Evolutionary conservation across 2,329 filamentous ascomycete genomes (phyloP), one percentile per base, ranked within the genome.

Genomic region (Pseudogymnoascus sp.): DNA sequence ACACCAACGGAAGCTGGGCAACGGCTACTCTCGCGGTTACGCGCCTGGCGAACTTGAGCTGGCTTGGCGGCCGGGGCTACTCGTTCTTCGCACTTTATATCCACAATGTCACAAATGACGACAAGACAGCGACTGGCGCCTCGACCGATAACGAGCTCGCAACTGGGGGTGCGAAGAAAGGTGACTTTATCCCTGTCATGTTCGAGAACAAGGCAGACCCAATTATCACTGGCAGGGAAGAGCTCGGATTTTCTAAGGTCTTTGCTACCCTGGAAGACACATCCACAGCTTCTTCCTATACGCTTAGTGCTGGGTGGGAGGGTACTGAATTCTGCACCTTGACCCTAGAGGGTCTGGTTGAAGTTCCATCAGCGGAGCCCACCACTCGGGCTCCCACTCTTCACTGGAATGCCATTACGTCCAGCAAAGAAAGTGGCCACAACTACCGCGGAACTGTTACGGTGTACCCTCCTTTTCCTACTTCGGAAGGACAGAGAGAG

Each of bases 61-160:
- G 85, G 84, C 78, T 88, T 0, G 84, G 82, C 2, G 84, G 85
- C 2, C 72, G 75, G 1, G 84, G 84, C 1, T 88, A 88, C 70
- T 78, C 74, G 36, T 78, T 81, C 67, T 75, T 84, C 14, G 84
- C 84, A 0, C 76, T 88, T 1, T 87, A 84, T 69, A 79, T 88
- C 14, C 84, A 88, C 64, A 84, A 82, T 0, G 81, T 88, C 1
- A 64, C 1, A 80, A 81, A 3, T 83, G 14, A 25, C 12, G 12
- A 46, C 11, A 46, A 14, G 42, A 83, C 67, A 74, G 71, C 16
- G 77, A 79, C 64, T 73, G 81, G 8, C 79, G 79, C 0, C 72
- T 84, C 6, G 82, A 82, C 65, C 78, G 78, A 77, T 62, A 67
- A 71, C 2, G 73, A 80, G 66, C 79, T 78, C n/a, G 72, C 74